These are phyloP conservation scores for Mucor ambiguus DNA, from an alignment of 371 early-diverging fungal genomes.

Conservation along the genomic window DNA sequence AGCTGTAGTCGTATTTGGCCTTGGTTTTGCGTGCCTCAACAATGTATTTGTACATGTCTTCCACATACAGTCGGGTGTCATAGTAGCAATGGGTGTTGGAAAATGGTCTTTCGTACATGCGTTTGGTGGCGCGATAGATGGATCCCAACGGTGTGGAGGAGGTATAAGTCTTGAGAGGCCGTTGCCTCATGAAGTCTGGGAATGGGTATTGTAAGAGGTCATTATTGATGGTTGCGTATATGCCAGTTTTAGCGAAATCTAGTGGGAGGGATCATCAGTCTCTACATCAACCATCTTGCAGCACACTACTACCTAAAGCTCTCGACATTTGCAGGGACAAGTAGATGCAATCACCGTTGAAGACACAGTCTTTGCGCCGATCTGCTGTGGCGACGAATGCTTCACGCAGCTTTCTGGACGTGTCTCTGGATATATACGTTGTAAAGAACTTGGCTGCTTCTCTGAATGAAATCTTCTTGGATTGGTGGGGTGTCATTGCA, in stretches of 20 bases:
- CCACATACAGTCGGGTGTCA: slow-evolving; percentile 45
- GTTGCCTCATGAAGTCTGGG: slow-evolving; percentile 77
- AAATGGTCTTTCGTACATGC: background rate
- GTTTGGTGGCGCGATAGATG: slow-evolving; percentile 47
- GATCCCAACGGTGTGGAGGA: slow-evolving; percentile 56
- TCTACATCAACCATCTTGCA: no score
- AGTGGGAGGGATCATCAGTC: no score
- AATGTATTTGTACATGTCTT: slow-evolving; percentile 57
- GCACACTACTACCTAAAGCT: slow-evolving; percentile 13
- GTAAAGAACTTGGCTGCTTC: slow-evolving; percentile 23
- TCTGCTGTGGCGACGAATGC: slow-evolving; percentile 19
- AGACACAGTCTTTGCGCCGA: slow-evolving; percentile 8
- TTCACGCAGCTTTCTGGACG: background rate
- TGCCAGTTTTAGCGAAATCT: slow-evolving; percentile 38
- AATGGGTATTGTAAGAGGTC: slow-evolving; percentile 45
- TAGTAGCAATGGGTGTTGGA: slow-evolving; percentile 22
- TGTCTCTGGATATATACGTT: slow-evolving; percentile 24
- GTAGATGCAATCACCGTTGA: slow-evolving; percentile 20
- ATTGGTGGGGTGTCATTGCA: background rate
- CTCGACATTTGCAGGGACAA: slow-evolving; percentile 13
- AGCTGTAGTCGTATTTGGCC: slow-evolving; percentile 51
- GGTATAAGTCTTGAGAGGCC: slow-evolving; percentile 38
- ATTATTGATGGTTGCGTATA: slow-evolving; percentile 22
- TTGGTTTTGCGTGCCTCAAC: slow-evolving; percentile 49
- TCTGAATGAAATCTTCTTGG: slow-evolving; percentile 6